A percentile compares a stretch with the other conserved stretches of the same genome.
Evolutionary conservation across 139 green algal genomes (phyloP).

Genomic region (Medakamo hakoo): DNA sequence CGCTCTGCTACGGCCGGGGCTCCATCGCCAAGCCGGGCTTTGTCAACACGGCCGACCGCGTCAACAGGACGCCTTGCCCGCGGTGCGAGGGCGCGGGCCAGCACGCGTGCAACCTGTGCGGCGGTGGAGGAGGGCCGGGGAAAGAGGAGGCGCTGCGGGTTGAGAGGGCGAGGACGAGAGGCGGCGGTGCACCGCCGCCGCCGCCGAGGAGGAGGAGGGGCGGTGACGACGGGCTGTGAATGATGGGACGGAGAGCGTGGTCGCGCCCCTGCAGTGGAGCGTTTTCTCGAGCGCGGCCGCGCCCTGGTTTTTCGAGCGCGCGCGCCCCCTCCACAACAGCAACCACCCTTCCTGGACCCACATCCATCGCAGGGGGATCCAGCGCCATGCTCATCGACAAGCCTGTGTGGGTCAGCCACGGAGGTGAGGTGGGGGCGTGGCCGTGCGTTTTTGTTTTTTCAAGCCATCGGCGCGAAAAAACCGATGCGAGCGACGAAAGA

Average conservation of each 20-base stretch:
- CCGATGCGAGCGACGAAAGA: neutral
- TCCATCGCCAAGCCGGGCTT: neutral
- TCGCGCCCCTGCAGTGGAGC: too few relatives aligned
- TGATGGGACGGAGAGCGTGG: too few relatives aligned
- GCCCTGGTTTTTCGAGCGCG: too few relatives aligned
- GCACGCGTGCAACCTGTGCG: neutral
- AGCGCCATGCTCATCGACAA: slow-evolving; percentile 36
- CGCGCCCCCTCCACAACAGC: too few relatives aligned
- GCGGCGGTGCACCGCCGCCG: neutral
- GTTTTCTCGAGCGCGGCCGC: too few relatives aligned
- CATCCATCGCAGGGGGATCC: too few relatives aligned
- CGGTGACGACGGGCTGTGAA: too few relatives aligned
- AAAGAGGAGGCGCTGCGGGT: too few relatives aligned
- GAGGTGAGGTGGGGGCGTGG: slow-evolving; percentile 11
- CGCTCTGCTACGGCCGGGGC: neutral
- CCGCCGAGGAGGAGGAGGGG: too few relatives aligned
- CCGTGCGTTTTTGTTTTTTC: neutral
- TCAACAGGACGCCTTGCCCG: neutral
- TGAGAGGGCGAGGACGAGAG: neutral
- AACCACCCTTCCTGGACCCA: too few relatives aligned
- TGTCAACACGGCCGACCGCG: neutral
- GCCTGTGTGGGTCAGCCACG: slow-evolving; percentile 30
- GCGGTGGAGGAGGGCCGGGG: too few relatives aligned
- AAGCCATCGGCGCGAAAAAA: neutral
- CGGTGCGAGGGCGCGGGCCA: neutral